phyloP scores from a whole-genome alignment of 2,329 filamentous ascomycete genomes.

The Botrytis paeoniae region DNA sequence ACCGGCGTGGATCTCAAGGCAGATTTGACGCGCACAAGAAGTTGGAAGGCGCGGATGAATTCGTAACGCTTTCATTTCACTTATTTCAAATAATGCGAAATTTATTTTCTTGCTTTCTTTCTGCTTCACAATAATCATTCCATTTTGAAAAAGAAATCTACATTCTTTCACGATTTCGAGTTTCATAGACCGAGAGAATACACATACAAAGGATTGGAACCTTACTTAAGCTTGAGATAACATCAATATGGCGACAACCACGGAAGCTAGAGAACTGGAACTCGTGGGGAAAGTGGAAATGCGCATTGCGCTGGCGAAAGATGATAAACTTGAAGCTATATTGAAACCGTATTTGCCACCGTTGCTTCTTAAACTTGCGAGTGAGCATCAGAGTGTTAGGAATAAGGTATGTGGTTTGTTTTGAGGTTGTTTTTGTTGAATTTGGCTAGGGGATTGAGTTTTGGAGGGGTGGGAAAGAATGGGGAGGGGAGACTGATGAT shows the following conservation, averaged over 20 bases:
- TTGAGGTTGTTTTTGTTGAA: background rate
- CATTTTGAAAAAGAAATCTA: background rate
- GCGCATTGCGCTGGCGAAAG: constrained; percentile 67
- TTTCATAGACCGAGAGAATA: background rate
- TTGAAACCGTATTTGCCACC: constrained; percentile 78
- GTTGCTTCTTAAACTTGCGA: constrained; percentile 80
- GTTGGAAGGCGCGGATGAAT: constrained; percentile 11
- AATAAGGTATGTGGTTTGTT: constrained; percentile 57
- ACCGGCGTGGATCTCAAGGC: constrained; percentile 7
- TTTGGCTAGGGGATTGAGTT: background rate
- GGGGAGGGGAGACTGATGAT: background rate
- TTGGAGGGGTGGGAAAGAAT: background rate
- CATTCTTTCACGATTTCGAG: background rate
- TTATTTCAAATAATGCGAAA: background rate
- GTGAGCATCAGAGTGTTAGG: constrained; percentile 74
- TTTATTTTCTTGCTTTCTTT: background rate
- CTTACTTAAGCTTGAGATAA: background rate
- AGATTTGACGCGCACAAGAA: constrained; percentile 12
- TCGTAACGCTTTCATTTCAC: constrained; percentile 10
- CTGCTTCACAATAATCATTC: background rate
- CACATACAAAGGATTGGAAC: background rate
- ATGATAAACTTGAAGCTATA: constrained; percentile 75
- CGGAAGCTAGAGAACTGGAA: constrained; percentile 58
- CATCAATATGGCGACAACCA: constrained; percentile 23
- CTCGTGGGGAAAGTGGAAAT: constrained; percentile 85